These are phyloP conservation scores for Hygrophorus pudorinus DNA, from an alignment of 768 basidiomycete species.

Conservation along the genomic window DNA sequence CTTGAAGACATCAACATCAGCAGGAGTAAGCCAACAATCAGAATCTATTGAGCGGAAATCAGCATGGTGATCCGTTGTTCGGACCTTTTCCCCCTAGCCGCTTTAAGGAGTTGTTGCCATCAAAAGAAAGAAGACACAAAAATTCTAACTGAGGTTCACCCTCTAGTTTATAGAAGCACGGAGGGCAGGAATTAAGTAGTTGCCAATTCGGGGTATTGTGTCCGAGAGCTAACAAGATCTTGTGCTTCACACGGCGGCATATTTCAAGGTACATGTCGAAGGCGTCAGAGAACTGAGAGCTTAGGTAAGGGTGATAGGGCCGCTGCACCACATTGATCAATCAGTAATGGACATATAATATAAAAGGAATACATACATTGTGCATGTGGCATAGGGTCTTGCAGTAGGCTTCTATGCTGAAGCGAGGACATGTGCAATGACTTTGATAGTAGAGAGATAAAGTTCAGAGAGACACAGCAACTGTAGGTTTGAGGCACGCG, in stretches of 20 bases:
- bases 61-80: not conserved
- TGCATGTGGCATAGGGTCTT: slow-evolving; percentile 20
- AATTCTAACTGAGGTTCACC: not conserved
- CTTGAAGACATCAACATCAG: slow-evolving; percentile 10
- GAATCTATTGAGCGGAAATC: slow-evolving; percentile 5
- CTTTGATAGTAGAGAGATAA: slow-evolving; percentile 15
- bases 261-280: slow-evolving; percentile 18
- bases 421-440: slow-evolving; percentile 16
- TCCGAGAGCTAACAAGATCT: slow-evolving; percentile 13
- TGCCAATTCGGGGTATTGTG: slow-evolving; percentile 17
- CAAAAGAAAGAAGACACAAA: not conserved
- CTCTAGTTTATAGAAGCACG: slow-evolving; percentile 17
- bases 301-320: slow-evolving; percentile 11
- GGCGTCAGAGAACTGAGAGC: slow-evolving; percentile 15
- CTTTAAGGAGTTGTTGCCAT: not conserved
- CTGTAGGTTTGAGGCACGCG: slow-evolving; percentile 12
- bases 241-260: not conserved
- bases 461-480: slow-evolving; percentile 12
- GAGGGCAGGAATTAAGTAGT: slow-evolving; percentile 17
- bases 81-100: slow-evolving; percentile 5
- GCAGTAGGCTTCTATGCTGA: slow-evolving; percentile 15
- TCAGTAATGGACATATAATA: too few species aligned
- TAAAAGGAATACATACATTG: slow-evolving; percentile 1
- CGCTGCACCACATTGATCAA: too few species aligned
- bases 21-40: slow-evolving; percentile 5